Percentiles rank a stretch among this genome's conserved stretches.
Conservation (phyloP, 2,329 filamentous ascomycete species). For the Alternaria novae-zelandiae region DNA sequence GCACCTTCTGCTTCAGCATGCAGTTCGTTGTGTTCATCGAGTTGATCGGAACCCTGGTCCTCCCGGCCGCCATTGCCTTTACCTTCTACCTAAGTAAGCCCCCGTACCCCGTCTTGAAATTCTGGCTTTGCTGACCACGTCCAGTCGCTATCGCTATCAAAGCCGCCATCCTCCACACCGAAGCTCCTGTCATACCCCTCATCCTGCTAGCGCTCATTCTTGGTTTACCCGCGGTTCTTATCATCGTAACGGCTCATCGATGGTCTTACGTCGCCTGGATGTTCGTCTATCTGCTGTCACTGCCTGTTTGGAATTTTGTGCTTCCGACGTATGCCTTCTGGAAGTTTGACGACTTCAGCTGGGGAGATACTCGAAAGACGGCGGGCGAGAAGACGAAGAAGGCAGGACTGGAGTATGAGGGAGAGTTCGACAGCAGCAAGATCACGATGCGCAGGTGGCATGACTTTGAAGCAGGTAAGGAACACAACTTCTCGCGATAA, state of each 20-base stretch:
- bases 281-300: constrained; percentile 90
- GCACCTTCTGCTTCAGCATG: constrained; percentile 99
- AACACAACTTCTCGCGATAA: constrained; percentile 19
- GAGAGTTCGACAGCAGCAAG: constrained; percentile 97
- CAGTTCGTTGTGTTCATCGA: constrained; percentile 98
- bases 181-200: constrained; percentile 84
- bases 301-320: constrained; percentile 97
- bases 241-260: constrained; percentile 91
- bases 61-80: constrained; percentile 95
- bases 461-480: constrained; percentile 83
- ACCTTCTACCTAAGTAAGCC: constrained; percentile 92
- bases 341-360: constrained; percentile 99
- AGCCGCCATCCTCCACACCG: constrained; percentile 61
- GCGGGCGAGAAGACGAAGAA: constrained; percentile 89
- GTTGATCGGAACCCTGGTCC: constrained; percentile 88
- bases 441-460: constrained; percentile 98
- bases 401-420: constrained; percentile 83
- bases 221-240: constrained; percentile 88
- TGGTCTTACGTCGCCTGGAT: constrained; percentile 95
- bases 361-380: constrained; percentile 97
- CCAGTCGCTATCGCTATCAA: constrained; percentile 84
- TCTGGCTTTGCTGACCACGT: constrained; percentile 33
- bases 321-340: constrained; percentile 94
- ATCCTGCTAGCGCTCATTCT: constrained; percentile 88
- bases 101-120: constrained; percentile 8